A percentile compares a stretch with the other conserved stretches of the same genome.
phyloP scores from a whole-genome alignment of 345 rosid genomes.

The Aethionema arabicum region DNA sequence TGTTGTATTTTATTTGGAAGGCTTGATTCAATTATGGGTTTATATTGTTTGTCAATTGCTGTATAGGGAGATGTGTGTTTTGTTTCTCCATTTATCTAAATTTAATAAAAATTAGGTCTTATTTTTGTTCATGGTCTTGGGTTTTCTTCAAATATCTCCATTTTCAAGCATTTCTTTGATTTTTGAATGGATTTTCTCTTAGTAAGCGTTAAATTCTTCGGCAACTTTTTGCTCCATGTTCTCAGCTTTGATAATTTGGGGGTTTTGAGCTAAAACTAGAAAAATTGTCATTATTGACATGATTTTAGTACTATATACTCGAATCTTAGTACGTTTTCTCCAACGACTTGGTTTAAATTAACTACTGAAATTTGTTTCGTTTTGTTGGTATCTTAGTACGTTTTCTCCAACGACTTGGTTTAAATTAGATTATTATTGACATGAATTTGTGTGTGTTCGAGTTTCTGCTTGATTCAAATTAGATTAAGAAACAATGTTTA shows the following conservation, averaged over 20 bases:
- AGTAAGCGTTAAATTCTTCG: background rate
- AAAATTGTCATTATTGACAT: slow-evolving; percentile 11
- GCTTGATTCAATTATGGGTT: too few relatives aligned
- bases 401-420: too few relatives aligned
- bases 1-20: too few relatives aligned
- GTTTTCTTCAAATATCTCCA: too few relatives aligned
- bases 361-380: slow-evolving; percentile 25
- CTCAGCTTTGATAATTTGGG: slow-evolving; percentile 13
- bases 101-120: slow-evolving; percentile 19
- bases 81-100: background rate
- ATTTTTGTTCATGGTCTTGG: slow-evolving; percentile 8
- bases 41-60: too few relatives aligned
- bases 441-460: too few relatives aligned
- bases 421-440: too few relatives aligned
- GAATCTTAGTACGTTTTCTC: slow-evolving; percentile 2
- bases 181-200: slow-evolving; percentile 16
- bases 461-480: too few relatives aligned
- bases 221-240: slow-evolving; percentile 10
- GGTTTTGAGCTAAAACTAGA: slow-evolving; percentile 15
- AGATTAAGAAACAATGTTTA: too few relatives aligned
- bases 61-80: slow-evolving; percentile 31
- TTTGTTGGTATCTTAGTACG: slow-evolving; percentile 15
- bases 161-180: slow-evolving; percentile 10
- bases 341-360: slow-evolving; percentile 23
- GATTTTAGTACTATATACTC: slow-evolving; percentile 5